Base-by-base conservation (phyloP, 2,329 filamentous ascomycete species). In the Sclerotinia trifoliorum region DNA sequence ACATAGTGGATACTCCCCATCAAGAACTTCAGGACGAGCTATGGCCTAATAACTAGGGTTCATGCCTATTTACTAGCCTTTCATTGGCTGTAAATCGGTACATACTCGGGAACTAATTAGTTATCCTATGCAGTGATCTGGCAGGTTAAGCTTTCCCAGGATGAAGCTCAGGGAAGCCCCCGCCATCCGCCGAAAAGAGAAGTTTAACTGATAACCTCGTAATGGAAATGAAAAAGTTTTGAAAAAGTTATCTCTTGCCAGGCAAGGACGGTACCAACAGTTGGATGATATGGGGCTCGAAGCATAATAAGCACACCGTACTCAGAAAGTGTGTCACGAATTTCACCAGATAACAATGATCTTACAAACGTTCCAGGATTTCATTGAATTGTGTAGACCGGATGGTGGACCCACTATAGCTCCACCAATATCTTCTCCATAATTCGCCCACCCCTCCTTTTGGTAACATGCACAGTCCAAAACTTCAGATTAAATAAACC, bases 401-500 rank as follows among this genome's bases (percentile, higher is more conserved):
- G 32, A 65, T 24, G n/a, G 24, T 58, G 39, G 13, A 42, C 39
- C 39, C 39, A 21, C 10, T 24, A 29, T 44, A 49, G 26, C 10
- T 32, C 52, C 46, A 2, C 44, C 62, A 13, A 63, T 52, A 44
- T 68, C 5, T 60, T 29, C 52, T n/a, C 64, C 63, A 21, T 52
- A 35, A 32, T 24, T 29, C 21, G 7, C 26, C 39, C 64, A 32
- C 10, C n/a, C 35, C 46, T 29, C 65, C 63, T 21, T 35, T 66
- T 11, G 62, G 66, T 29, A 71, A 51, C 6, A 72, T 57, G 15
- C 39, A 5, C 3, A 42, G 39, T 42, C 39, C 5, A 17, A 71
- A 54, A 26, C 67, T 58, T 42, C 72, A 71, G 32, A 71, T 69
- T 13, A 71, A 39, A 21, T 69, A 21, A n/a, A 42, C 39, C 13